Evolutionary conservation across 73 alveolate genomes (phyloP), one percentile per base, ranked within the genome.

Genomic region (Uronychia setigera): DNA sequence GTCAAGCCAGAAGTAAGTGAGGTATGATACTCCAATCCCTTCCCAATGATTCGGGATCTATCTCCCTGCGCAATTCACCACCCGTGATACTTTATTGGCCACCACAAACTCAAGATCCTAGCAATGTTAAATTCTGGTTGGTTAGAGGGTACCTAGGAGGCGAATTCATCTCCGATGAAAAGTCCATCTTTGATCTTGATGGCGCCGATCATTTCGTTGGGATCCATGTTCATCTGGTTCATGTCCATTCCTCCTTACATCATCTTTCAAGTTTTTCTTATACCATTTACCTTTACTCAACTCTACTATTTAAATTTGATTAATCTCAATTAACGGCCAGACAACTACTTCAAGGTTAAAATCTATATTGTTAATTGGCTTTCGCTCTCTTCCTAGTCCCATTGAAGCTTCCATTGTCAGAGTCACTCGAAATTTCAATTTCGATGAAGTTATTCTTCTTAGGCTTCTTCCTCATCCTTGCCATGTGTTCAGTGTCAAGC

Each of bases 1-100:
- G 88, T 98, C 99, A 29, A 94, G 91, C 99, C 99, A 98, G 77
- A 89, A 91, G 78, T 94, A 92, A 13, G 98, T 90, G 31, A 98
- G 91, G 93, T 98, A 98, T 88, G 94, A 82, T 60, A 97, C 95
- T 32, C 99, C 99, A 33, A 95, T 82, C 32, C 95, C 90, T 78
- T 97, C 99, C 99, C 99, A 97, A 79, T 95, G 95, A 84, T 98
- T 97, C 13, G 97, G 96, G 29, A 98, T 88, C 77, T 95, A 91
- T 34, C 92, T 91, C 14, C 99, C 99, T 30, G 99, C 97, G 46
- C 99, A 97, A 91, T 98, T 98, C 77, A 98, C 95, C 25, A 98
- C 93, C 83, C 97, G 99, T 0, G 99, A 95, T 33, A 98, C 98
- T 90, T 98, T 98, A 82, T 97, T 97, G 82, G 98, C 97, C 58